Evolutionary conservation across 164 flowering plant genomes (phyloP), one percentile per base, ranked within the genome.

Genomic region (Berberis thunbergii): DNA sequence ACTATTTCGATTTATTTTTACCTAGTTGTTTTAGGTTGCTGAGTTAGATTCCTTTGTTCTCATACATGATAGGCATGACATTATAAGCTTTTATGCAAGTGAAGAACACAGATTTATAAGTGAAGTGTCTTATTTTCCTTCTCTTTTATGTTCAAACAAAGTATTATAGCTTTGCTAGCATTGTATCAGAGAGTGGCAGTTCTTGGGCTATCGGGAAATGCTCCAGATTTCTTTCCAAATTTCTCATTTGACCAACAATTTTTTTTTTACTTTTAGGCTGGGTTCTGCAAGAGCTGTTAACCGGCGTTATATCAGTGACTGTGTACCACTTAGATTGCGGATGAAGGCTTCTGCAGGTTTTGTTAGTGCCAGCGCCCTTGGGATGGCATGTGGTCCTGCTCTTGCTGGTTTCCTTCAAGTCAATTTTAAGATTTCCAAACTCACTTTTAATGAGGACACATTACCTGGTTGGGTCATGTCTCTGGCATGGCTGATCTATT

Each of bases 401-500:
- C 71, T 83, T 74, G 81, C 84, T 49, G 77, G 78, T 8, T 66
- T 83, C 26, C 79, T 81, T 62, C 81, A 83, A 55, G 73, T 70
- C 6, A 64, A 74, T 41, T 83, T 83, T 63, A 72, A 70, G 70
- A 61, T 83, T 56, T 77, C 62, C 65, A 69, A 54, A 39, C 9
- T 83, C 43, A 81, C 87, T 9, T 74, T 83, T 66, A 83, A 81
- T 70, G 69, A 71, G 40, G 61, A 68, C 60, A 83, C 84, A 50
- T 76, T 83, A 67, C 83, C 84, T 1, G 87, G 87, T 46, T 83
- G 87, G 87, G 70, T 83, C 49, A 83, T 83, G 87, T 82, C 87
- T 61, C 45, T 77, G 8, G 81, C 84, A 46, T 83, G 84, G 87
- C 66, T 83, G 26, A 9, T 70, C 48, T 81, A 83, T 67, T 67